These are phyloP conservation scores for Lignosus rhinocerotis DNA, from an alignment of 1,284 basidiomycete genomes.

Conservation along the genomic window DNA sequence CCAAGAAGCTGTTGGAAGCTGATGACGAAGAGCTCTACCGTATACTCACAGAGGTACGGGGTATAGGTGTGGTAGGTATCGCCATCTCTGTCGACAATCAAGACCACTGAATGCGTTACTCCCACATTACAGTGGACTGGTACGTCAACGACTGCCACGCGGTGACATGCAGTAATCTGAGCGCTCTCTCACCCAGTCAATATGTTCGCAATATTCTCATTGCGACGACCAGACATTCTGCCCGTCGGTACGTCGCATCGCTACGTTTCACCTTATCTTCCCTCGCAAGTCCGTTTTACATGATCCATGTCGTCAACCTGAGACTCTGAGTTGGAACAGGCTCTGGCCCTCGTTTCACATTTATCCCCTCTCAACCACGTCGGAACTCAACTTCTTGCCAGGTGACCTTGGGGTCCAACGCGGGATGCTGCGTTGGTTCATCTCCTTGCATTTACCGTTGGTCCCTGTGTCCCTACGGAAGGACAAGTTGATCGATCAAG, in stretches of 20 bases:
- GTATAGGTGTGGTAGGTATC: constrained; percentile 72
- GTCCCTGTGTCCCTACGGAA: constrained; percentile 54
- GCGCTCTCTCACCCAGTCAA: constrained; percentile 49
- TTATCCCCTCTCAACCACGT: neutral
- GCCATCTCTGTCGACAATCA: neutral
- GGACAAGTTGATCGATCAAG: constrained; percentile 46
- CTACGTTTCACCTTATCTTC: neutral
- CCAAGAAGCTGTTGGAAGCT: constrained; percentile 67
- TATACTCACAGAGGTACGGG: constrained; percentile 77
- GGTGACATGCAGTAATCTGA: neutral
- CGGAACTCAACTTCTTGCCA: constrained; percentile 27
- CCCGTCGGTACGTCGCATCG: constrained; percentile 60
- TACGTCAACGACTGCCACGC: constrained; percentile 11
- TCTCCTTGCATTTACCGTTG: constrained; percentile 59
- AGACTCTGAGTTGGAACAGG: too few species aligned
- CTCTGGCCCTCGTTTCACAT: too few species aligned
- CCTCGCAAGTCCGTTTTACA: too few species aligned
- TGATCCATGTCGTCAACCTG: too few species aligned
- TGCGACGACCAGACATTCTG: constrained; percentile 80
- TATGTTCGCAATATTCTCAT: constrained; percentile 90
- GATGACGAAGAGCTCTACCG: constrained; percentile 74
- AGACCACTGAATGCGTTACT: neutral
- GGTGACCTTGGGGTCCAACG: constrained; percentile 85
- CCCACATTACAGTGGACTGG: constrained; percentile 37
- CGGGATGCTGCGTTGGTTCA: constrained; percentile 74